These are phyloP conservation scores for Fistulinella cinereoalba DNA, from an alignment of 1,284 basidiomycete species.

Conservation along the genomic window DNA sequence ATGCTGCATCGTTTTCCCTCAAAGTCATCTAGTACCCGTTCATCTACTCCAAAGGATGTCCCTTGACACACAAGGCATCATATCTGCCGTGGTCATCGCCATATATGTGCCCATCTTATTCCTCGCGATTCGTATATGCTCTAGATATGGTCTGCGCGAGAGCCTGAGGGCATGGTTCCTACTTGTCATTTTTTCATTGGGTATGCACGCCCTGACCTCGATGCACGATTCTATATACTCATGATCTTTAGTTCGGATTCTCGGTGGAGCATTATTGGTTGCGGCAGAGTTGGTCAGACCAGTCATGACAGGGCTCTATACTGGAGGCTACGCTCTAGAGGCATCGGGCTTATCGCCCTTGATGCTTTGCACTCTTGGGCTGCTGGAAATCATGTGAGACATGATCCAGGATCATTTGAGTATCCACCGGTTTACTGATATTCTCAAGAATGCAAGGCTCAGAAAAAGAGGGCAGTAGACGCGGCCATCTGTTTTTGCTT, in stretches of 20 bases:
- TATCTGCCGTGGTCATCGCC: constrained; percentile 52
- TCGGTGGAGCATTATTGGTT: constrained; percentile 54
- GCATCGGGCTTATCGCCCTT: constrained; percentile 52
- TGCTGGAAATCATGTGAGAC: constrained; percentile 61
- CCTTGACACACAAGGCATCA: constrained; percentile 49
- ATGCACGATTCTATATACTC: constrained; percentile 6
- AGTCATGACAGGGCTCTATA: constrained; percentile 42
- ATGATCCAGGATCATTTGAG: constrained; percentile 32
- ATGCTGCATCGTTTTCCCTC: constrained; percentile 1
- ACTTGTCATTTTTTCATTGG: constrained; percentile 50
- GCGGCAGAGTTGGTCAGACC: constrained; percentile 44
- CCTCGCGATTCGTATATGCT: constrained; percentile 42
- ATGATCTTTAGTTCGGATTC: constrained; percentile 47
- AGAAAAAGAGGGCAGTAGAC: constrained; percentile 12
- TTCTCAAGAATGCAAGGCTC: constrained; percentile 24
- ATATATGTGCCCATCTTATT: constrained; percentile 54
- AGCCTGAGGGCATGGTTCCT: constrained; percentile 63
- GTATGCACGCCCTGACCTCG: constrained; percentile 33
- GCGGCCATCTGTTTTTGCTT: constrained; percentile 38
- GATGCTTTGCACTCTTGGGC: constrained; percentile 54
- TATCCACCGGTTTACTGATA: neutral
- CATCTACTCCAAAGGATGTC: constrained; percentile 17
- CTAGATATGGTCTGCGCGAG: constrained; percentile 53
- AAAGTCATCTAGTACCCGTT: neutral
- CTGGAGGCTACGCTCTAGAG: constrained; percentile 54